These are phyloP conservation scores for Naganishia friedmannii DNA, from an alignment of 768 basidiomycete genomes.

Conservation along the genomic window DNA sequence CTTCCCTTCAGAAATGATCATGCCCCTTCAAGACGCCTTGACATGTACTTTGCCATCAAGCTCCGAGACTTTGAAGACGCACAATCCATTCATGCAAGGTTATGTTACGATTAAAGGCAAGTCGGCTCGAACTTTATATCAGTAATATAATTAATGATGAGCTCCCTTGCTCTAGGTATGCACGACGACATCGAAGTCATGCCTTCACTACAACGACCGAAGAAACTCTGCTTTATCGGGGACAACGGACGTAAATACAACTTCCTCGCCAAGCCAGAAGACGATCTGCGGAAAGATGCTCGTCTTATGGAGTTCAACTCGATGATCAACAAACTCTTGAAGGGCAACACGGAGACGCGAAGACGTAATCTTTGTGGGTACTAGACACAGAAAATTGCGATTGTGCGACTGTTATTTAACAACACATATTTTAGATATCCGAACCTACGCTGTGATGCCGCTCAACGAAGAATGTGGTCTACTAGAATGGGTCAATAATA, in stretches of 20 bases:
- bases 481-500: slow-evolving; percentile 98
- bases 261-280: slow-evolving; percentile 94
- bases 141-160: neutral
- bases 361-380: slow-evolving; percentile 79
- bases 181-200: slow-evolving; percentile 82
- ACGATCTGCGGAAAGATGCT: slow-evolving; percentile 95
- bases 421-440: slow-evolving; percentile 63
- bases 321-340: slow-evolving; percentile 93
- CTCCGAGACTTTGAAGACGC: slow-evolving; percentile 57
- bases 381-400: no score
- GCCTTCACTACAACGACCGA: slow-evolving; percentile 83
- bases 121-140: slow-evolving; percentile 27
- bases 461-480: slow-evolving; percentile 96
- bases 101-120: slow-evolving; percentile 74
- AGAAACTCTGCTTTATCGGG: slow-evolving; percentile 80
- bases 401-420: neutral
- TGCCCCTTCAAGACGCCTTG: slow-evolving; percentile 88
- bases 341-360: slow-evolving; percentile 88
- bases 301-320: slow-evolving; percentile 96
- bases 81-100: slow-evolving; percentile 76
- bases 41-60: slow-evolving; percentile 82
- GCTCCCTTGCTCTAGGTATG: slow-evolving; percentile 59
- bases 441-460: slow-evolving; percentile 97
- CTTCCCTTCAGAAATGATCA: slow-evolving; percentile 68
- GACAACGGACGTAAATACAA: slow-evolving; percentile 79